Percentiles rank a stretch among this genome's conserved stretches.
These are phyloP conservation scores for Thelephora ganbajun DNA, from an alignment of 768 basidiomycete genomes.

Conservation along the genomic window DNA sequence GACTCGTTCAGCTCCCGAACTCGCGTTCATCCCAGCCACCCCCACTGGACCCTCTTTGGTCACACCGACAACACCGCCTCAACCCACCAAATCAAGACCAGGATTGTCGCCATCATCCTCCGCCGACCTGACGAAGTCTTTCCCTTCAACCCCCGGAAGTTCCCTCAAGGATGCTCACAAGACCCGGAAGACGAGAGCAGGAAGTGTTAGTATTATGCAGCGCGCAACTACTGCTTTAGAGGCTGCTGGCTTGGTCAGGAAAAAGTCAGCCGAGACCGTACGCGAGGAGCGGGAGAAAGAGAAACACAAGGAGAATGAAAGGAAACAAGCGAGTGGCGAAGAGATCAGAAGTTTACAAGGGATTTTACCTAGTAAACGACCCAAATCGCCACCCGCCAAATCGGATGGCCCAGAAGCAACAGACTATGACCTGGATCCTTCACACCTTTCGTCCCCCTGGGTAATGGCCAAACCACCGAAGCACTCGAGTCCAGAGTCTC, in stretches of 20 bases:
- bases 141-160: constrained; percentile 57
- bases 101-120: constrained; percentile 40
- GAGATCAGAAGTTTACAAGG: constrained; percentile 57
- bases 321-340: constrained; percentile 29
- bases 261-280: constrained; percentile 68
- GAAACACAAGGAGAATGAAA: constrained; percentile 18
- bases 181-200: constrained; percentile 53
- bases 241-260: constrained; percentile 70
- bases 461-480: constrained; percentile 38
- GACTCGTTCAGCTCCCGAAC: constrained; percentile 36
- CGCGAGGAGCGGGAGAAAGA: constrained; percentile 42
- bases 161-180: constrained; percentile 45
- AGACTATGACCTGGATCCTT: constrained; percentile 15
- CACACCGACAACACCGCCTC: constrained; percentile 40
- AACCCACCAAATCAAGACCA: constrained; percentile 17
- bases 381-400: constrained; percentile 56
- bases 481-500: constrained; percentile 20
- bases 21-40: constrained; percentile 67
- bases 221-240: constrained; percentile 85
- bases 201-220: constrained; percentile 94
- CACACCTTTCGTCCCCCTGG: constrained; percentile 47
- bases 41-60: constrained; percentile 32
- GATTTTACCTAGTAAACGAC: constrained; percentile 46
- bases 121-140: constrained; percentile 38
- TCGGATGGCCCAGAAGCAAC: constrained; percentile 27